Percentiles rank a stretch among this genome's conserved stretches.
Evolutionary conservation across 2,329 filamentous ascomycete species (phyloP).

Genomic region (Paecilomyces formosus): DNA sequence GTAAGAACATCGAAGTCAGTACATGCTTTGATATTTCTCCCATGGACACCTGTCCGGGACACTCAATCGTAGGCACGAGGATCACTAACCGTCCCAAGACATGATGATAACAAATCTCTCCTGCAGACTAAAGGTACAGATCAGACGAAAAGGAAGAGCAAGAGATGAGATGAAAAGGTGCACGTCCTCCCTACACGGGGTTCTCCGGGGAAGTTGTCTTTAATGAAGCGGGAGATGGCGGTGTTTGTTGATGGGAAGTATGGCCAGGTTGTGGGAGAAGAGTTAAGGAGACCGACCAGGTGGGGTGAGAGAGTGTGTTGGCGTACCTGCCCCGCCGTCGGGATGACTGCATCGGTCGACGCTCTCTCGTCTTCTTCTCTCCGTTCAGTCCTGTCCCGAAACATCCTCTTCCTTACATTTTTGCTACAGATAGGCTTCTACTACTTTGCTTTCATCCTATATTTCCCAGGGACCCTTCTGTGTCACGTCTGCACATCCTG

Average conservation of each 20-base stretch:
- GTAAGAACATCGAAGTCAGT: background rate
- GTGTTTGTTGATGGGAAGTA: constrained; percentile 1
- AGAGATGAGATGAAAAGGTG: background rate
- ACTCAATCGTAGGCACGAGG: background rate
- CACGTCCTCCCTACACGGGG: background rate
- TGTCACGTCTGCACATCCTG: background rate
- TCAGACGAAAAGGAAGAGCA: constrained; percentile 1
- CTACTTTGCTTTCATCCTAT: background rate
- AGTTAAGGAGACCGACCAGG: background rate
- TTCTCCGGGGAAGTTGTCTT: background rate
- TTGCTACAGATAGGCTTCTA: background rate
- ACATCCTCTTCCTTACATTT: background rate
- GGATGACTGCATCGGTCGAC: background rate
- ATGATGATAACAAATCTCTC: constrained; percentile 10
- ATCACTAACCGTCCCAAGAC: constrained; percentile 52
- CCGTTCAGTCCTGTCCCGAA: background rate
- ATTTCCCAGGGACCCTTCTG: background rate
- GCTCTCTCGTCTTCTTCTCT: background rate
- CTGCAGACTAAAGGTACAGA: constrained; percentile 1
- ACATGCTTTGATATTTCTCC: background rate
- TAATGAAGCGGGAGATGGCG: background rate
- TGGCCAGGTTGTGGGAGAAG: background rate
- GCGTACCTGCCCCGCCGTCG: background rate
- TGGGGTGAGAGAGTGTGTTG: background rate
- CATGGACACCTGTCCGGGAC: background rate